phyloP scores from a whole-genome alignment of 2,329 filamentous ascomycete genomes.

The Sordariomycetes sp. region DNA sequence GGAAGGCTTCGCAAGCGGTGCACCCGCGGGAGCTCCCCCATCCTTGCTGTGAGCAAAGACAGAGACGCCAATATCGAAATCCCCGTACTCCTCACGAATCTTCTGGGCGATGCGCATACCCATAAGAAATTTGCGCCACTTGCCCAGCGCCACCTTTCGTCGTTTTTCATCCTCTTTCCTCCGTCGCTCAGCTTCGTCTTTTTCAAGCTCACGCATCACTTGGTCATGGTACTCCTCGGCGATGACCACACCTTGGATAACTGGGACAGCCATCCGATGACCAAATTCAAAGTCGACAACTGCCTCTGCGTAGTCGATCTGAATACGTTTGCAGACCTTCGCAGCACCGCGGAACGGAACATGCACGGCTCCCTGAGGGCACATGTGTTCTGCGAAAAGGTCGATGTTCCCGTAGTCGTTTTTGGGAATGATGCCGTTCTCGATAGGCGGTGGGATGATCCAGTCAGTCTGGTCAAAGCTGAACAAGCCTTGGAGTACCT shows the following conservation, averaged over 20 bases:
- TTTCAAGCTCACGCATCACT: slow-evolving; percentile 70
- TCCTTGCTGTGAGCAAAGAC: slow-evolving; percentile 41
- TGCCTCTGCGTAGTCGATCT: slow-evolving; percentile 85
- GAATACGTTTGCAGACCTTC: slow-evolving; percentile 73
- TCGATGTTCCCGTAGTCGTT: slow-evolving; percentile 97
- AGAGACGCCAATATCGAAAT: slow-evolving; percentile 41
- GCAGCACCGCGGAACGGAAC: slow-evolving; percentile 70
- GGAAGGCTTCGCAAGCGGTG: slow-evolving; percentile 1
- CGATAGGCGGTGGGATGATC: slow-evolving; percentile 85
- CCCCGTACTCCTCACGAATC: slow-evolving; percentile 67
- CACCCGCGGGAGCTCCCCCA: not conserved
- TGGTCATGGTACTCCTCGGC: slow-evolving; percentile 68
- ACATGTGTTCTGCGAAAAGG: slow-evolving; percentile 89
- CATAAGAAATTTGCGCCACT: slow-evolving; percentile 83
- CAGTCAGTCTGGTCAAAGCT: slow-evolving; percentile 81
- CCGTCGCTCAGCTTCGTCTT: slow-evolving; percentile 64
- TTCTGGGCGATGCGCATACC: slow-evolving; percentile 75
- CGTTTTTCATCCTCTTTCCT: slow-evolving; percentile 80
- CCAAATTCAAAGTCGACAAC: slow-evolving; percentile 97
- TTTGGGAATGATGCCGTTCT: slow-evolving; percentile 80
- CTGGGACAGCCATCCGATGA: slow-evolving; percentile 84
- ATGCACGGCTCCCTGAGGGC: slow-evolving; percentile 74
- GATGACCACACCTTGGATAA: slow-evolving; percentile 84
- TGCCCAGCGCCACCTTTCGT: slow-evolving; percentile 59
- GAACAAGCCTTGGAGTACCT: slow-evolving; percentile 80